These are phyloP conservation scores for Cenococcum geophilum DNA, from an alignment of 495 filamentous ascomycete genomes.

Conservation along the genomic window DNA sequence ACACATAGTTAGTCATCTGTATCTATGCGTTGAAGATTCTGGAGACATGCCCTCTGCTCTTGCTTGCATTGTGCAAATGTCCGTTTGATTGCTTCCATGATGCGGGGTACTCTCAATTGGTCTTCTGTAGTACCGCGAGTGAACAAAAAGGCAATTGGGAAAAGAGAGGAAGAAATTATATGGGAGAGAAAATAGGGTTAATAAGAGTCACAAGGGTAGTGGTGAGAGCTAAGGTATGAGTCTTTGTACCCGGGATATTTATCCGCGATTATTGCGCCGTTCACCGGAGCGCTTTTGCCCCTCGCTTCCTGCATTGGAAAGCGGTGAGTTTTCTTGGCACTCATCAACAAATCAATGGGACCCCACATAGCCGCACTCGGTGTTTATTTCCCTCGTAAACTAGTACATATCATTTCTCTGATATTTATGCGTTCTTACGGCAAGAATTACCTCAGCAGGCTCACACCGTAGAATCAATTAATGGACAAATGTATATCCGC, in stretches of 20 bases:
- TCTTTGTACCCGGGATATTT: neutral
- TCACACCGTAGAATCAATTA: no score
- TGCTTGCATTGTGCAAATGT: conserved; percentile 86
- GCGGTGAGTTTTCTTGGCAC: neutral
- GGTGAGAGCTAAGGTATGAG: neutral
- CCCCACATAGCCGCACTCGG: no score
- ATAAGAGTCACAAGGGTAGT: neutral
- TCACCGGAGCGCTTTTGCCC: neutral
- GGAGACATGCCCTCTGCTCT: conserved; percentile 52
- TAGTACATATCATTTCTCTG: no score
- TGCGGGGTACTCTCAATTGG: conserved; percentile 8
- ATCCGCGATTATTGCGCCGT: neutral
- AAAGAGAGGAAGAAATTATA: neutral
- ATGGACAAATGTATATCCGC: no score
- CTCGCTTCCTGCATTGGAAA: neutral
- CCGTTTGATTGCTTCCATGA: conserved; percentile 74
- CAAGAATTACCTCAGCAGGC: no score
- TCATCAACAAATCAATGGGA: no score
- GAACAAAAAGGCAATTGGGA: no score
- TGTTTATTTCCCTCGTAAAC: no score
- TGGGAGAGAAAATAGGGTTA: neutral
- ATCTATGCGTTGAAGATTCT: neutral
- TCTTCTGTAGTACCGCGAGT: neutral
- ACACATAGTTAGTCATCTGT: conserved; percentile 9
- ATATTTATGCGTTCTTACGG: no score